Evolutionary conservation across 805 yeast species (phyloP).

Genomic region (Zygotorulaspora danielsina): DNA sequence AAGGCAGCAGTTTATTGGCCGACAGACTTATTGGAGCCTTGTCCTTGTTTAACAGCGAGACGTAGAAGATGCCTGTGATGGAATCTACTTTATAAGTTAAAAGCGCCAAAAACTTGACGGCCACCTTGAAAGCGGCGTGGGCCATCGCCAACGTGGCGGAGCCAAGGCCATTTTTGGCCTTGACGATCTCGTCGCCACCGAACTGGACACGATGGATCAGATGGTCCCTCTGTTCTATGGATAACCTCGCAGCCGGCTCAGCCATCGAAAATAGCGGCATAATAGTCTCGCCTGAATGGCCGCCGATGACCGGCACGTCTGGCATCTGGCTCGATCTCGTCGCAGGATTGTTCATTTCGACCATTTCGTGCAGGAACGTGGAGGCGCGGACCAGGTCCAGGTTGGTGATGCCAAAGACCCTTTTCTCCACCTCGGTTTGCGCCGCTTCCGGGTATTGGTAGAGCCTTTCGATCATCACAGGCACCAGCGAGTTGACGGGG

Average conservation of each 20-base stretch:
- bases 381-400: constrained; percentile 80
- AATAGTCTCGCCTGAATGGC: constrained; percentile 93
- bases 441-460: constrained; percentile 40
- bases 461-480: constrained; percentile 78
- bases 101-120: constrained; percentile 43
- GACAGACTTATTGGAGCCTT: constrained; percentile 41
- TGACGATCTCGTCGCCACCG: constrained; percentile 95
- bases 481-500: constrained; percentile 92
- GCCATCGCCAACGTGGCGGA: constrained; percentile 97
- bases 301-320: constrained; percentile 77
- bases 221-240: constrained; percentile 43
- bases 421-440: constrained; percentile 64
- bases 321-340: constrained; percentile 45
- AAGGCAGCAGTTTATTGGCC: constrained; percentile 18
- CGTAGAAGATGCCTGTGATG: constrained; percentile 50
- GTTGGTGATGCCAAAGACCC: constrained; percentile 83
- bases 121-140: constrained; percentile 81
- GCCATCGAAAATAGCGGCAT: constrained; percentile 70
- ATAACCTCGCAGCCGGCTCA: constrained; percentile 24
- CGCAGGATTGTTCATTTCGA: constrained; percentile 26
- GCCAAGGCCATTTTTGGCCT: constrained; percentile 92
- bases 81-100: constrained; percentile 34
- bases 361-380: constrained; percentile 63
- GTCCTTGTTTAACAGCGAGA: constrained; percentile 45
- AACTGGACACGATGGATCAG: constrained; percentile 87